A percentile compares a stretch with the other conserved stretches of the same genome.
These are phyloP conservation scores for Termitomyces sp. DNA, from an alignment of 768 basidiomycete genomes.

Conservation along the genomic window DNA sequence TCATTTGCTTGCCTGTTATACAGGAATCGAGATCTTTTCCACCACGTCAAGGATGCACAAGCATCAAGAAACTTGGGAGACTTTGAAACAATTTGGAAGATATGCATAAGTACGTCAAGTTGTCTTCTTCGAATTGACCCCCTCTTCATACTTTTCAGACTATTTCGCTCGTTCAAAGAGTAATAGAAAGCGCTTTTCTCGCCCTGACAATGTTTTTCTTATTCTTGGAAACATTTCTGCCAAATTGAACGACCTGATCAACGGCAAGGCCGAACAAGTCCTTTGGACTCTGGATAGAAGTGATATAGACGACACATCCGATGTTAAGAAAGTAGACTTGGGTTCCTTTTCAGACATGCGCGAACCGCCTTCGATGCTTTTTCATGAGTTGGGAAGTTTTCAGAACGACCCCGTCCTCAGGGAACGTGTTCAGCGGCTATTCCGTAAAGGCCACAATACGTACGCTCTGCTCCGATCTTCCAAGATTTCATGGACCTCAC, in stretches of 20 bases:
- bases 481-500: neutral
- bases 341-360: neutral
- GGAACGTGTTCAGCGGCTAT: neutral
- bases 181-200: neutral
- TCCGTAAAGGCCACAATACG: neutral
- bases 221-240: neutral
- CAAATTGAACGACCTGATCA: neutral
- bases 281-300: neutral
- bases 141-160: neutral
- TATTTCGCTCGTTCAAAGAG: neutral
- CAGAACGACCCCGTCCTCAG: neutral
- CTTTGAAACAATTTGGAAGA: neutral
- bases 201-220: neutral
- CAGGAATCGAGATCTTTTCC: neutral
- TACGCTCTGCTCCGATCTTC: neutral
- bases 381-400: conserved; percentile 2
- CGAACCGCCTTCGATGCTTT: neutral
- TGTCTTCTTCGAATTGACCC: neutral
- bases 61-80: neutral
- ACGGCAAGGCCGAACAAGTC: neutral
- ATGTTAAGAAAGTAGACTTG: neutral
- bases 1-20: neutral
- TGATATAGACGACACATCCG: neutral
- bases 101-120: neutral
- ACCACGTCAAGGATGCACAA: neutral